phyloP scores from a whole-genome alignment of 768 basidiomycete species.

The Suillus variegatus region DNA sequence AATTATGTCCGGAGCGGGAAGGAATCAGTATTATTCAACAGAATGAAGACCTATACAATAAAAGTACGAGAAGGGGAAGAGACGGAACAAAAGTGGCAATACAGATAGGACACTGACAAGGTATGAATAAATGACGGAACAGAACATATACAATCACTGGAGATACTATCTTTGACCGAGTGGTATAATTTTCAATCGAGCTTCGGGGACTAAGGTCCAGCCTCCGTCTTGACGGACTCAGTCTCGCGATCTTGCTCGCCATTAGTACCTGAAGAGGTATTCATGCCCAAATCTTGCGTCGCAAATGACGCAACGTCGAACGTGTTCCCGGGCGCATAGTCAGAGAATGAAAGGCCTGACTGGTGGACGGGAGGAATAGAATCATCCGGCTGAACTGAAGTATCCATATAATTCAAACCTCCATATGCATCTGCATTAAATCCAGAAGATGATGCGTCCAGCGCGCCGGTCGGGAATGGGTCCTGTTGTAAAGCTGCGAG shows the following conservation, averaged over 20 bases:
- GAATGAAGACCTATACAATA: conserved; percentile 36
- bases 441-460: conserved; percentile 62
- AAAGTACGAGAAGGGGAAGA: conserved; percentile 25
- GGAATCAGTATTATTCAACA: conserved; percentile 32
- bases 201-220: conserved; percentile 31
- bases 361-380: conserved; percentile 58
- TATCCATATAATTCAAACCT: conserved; percentile 76
- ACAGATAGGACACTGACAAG: conserved; percentile 38
- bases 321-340: conserved; percentile 62
- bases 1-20: conserved; percentile 17
- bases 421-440: conserved; percentile 73
- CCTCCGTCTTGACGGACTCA: conserved; percentile 71
- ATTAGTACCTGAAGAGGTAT: conserved; percentile 45
- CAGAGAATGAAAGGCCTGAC: conserved; percentile 67
- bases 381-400: conserved; percentile 65
- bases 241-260: conserved; percentile 65
- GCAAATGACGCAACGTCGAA: conserved; percentile 75
- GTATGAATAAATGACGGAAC: conserved; percentile 38
- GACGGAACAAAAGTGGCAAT: conserved; percentile 34
- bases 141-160: conserved; percentile 29
- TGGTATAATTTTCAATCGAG: conserved; percentile 19
- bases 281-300: conserved; percentile 66
- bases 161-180: conserved; percentile 28
- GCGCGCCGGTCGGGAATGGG: conserved; percentile 60
- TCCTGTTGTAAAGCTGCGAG: conserved; percentile 84